Base-by-base conservation (phyloP, 176 grass and related monocot genomes). In the Aegilops longissima region DNA sequence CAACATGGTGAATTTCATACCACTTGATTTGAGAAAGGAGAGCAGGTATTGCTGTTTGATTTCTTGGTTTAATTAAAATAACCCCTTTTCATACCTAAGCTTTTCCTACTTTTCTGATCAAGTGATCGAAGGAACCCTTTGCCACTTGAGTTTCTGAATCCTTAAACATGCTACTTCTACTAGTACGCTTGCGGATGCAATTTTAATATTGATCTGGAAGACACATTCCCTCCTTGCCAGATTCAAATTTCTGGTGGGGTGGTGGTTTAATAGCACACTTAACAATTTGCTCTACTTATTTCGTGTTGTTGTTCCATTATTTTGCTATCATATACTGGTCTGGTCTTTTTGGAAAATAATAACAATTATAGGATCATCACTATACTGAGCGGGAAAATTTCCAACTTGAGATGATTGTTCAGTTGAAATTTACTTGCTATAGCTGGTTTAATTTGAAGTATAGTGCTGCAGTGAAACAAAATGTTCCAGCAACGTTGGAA, bases 1-100 rank as follows among this genome's bases (percentile, higher is more conserved):
- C 86, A 97, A 74, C 73, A 97, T 97, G 95, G 95, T 94, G 88
- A 97, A 87, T 87, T 97, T 94, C 86, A 67, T 97, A 67, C 90
- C 95, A 45, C 92, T 94, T 77, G 92, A 97, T 69, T 85, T 97
- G 61, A 92, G 88, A 83, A 97, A 92, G 45, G 90, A 94, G 69
- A 97, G 88, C 92, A 94, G 95, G 92, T 92, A 92, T 87, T 78
- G 8, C 4, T 63, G 9, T 83, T 86, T 81, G 8, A 11, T 30
- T 30, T 8, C 36, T 84, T 56, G 21, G 58, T 54, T 58, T 56
- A 56, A 17, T 56, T 56, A 84, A 18, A 79, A 87, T 2, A 35
- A 16, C 29, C 27, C 65, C 24, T 17, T 6, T 71, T 18, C 18
- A 83, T 68, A 25, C 18, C 24, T 47, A 51, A 18, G 44, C 51